Percentiles rank a stretch among this genome's conserved stretches.
These are phyloP conservation scores for Pisolithus microcarpus DNA, from an alignment of 768 basidiomycete species.

Conservation along the genomic window DNA sequence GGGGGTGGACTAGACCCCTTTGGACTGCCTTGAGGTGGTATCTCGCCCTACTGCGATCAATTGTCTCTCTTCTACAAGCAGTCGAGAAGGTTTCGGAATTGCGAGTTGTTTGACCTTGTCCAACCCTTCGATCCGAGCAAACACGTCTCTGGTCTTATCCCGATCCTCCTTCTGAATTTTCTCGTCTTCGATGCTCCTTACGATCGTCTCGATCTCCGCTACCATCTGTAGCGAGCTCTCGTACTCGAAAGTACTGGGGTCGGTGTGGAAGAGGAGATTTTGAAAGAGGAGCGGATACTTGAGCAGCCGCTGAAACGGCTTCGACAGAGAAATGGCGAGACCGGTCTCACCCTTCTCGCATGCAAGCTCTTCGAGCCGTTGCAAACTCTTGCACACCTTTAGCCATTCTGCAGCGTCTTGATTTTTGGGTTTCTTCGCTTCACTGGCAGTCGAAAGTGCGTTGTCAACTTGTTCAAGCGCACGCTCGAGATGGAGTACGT, in stretches of 20 bases:
- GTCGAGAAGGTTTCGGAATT: slow-evolving; percentile 79
- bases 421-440: slow-evolving; percentile 73
- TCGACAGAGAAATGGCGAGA: slow-evolving; percentile 89
- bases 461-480: slow-evolving; percentile 85
- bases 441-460: slow-evolving; percentile 53
- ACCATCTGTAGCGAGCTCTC: slow-evolving; percentile 96
- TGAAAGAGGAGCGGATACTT: slow-evolving; percentile 98
- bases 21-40: slow-evolving; percentile 8
- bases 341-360: slow-evolving; percentile 88
- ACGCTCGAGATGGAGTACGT: slow-evolving; percentile 89
- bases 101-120: slow-evolving; percentile 92
- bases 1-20: slow-evolving; percentile 31
- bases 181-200: slow-evolving; percentile 95
- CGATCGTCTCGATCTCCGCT: slow-evolving; percentile 92
- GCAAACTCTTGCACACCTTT: slow-evolving; percentile 66
- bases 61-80: slow-evolving; percentile 77
- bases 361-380: slow-evolving; percentile 73
- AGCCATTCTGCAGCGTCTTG: slow-evolving; percentile 75
- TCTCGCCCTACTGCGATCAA: slow-evolving; percentile 33
- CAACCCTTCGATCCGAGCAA: slow-evolving; percentile 93
- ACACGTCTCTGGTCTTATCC: slow-evolving; percentile 89
- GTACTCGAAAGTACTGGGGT: slow-evolving; percentile 95
- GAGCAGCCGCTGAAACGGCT: slow-evolving; percentile 93
- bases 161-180: slow-evolving; percentile 96
- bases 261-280: slow-evolving; percentile 93